phyloP scores from a whole-genome alignment of 495 filamentous ascomycete species.

The Penicillium goetzii region DNA sequence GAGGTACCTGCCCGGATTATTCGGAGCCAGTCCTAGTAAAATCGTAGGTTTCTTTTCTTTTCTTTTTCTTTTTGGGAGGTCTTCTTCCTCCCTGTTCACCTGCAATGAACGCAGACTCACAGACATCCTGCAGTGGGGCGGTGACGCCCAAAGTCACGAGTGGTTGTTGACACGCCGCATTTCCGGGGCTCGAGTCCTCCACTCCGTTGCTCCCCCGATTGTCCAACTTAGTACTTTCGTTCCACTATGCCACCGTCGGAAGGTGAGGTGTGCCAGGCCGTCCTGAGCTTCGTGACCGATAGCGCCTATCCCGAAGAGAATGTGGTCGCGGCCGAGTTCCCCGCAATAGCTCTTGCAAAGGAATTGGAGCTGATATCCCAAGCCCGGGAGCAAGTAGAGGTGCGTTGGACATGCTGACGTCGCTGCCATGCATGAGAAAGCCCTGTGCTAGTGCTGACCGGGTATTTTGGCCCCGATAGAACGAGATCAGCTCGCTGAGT shows the following conservation, averaged over 20 bases:
- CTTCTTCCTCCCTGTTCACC: background rate
- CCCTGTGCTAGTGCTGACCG: slow-evolving; percentile 5
- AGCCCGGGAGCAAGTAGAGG: slow-evolving; percentile 72
- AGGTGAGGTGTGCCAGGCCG: slow-evolving; percentile 60
- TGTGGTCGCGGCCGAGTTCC: slow-evolving; percentile 64
- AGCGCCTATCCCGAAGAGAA: slow-evolving; percentile 77
- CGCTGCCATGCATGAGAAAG: background rate
- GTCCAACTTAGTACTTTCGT: background rate
- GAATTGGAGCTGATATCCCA: slow-evolving; percentile 66
- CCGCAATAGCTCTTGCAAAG: slow-evolving; percentile 58
- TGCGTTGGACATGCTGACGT: slow-evolving; percentile 35
- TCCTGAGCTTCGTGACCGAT: slow-evolving; percentile 72
- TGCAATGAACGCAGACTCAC: background rate
- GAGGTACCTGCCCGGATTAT: background rate
- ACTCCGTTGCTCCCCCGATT: slow-evolving; percentile 2
- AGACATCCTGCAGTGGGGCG: slow-evolving; percentile 27
- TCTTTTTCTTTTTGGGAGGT: background rate
- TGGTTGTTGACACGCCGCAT: slow-evolving; percentile 33
- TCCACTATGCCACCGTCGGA: slow-evolving; percentile 16
- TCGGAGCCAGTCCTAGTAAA: background rate
- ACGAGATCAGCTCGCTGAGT: slow-evolving; percentile 72
- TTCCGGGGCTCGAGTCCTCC: slow-evolving; percentile 7
- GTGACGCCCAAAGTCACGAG: slow-evolving; percentile 38
- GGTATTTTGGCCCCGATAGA: slow-evolving; percentile 41
- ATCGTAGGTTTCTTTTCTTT: background rate